A percentile compares a stretch with the other conserved stretches of the same genome.
Conservation (phyloP, 257 asterid species). For the Gentiana straminea region DNA sequence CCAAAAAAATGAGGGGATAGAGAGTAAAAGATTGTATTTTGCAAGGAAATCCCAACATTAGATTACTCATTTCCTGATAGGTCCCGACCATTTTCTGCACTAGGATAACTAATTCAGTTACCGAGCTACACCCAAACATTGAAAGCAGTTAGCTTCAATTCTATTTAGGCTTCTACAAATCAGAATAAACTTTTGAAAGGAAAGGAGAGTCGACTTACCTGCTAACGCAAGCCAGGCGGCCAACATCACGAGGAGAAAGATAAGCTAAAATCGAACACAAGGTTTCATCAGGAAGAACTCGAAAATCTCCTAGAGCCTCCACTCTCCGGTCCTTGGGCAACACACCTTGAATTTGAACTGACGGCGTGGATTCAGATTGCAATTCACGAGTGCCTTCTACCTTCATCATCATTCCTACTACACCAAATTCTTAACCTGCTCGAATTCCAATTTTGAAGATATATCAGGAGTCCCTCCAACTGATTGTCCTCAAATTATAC, state of each 20-base stretch:
- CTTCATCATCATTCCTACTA: slow-evolving; percentile 16
- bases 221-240: slow-evolving; percentile 88
- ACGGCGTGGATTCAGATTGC: slow-evolving; percentile 9
- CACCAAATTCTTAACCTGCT: too few species aligned
- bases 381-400: slow-evolving; percentile 9
- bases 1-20: too few species aligned
- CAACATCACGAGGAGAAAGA: slow-evolving; percentile 69
- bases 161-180: neutral
- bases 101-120: neutral
- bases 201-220: slow-evolving; percentile 29
- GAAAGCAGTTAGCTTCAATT: too few species aligned
- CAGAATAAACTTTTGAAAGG: neutral
- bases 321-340: slow-evolving; percentile 49
- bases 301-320: slow-evolving; percentile 69
- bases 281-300: slow-evolving; percentile 69
- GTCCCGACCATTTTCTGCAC: neutral
- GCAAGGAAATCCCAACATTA: too few species aligned
- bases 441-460: too few species aligned
- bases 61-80: too few species aligned
- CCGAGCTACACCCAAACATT: too few species aligned
- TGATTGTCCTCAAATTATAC: too few species aligned
- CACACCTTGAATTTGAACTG: slow-evolving; percentile 5
- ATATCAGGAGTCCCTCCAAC: too few species aligned
- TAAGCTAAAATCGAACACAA: slow-evolving; percentile 34
- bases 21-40: too few species aligned